Evolutionary conservation across 1,284 basidiomycete genomes (phyloP), one percentile per base, ranked within the genome.

Genomic region (Malassezia equina): DNA sequence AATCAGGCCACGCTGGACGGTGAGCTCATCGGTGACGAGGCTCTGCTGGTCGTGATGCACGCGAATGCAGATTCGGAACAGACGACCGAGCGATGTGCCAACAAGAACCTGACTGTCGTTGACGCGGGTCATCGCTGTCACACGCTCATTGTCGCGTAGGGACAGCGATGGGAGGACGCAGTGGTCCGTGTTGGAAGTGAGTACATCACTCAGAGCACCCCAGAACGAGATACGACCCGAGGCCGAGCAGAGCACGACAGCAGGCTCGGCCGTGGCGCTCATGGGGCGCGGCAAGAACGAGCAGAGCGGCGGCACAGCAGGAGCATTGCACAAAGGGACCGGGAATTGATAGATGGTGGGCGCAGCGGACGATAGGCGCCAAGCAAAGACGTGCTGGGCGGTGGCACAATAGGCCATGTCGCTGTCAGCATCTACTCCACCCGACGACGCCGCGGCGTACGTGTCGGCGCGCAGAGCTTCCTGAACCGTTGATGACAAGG

Each of bases 1-100:
- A 7, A 73, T 52, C 24, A 73, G 34, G 9, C 71, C 66, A 1
- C 66, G 55, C 6, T 61, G 60, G 33, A 71, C 69, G 1, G 60
- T 48, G 45, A 71, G 65, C 17, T 45, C 15, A 11, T 25, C 9
- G 1, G 40, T 31, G 4, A 24, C 36, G 12, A 57, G 32, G n/a
- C 47, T 39, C 24, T 47, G 45, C 49, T 34, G 17, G 17, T 50
- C 55, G 41, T 45, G 44, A 15, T 52, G 49, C 21, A 57, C 34
- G 25, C 32, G 46, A 2, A 51, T 50, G 21, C 32, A 39, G 15
- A 57, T 36, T 17, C 44, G 32, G 27, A 57, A 52, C 6, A 57
- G 39, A 17, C 55, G 55, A 21, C 34, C 45, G 12, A 29, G 39
- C 17, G 42, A 46, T n/a, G 55, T 57, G 11, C 33, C 50, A 11